These are phyloP conservation scores for Aspergillus thermomutatus DNA, from an alignment of 2,329 filamentous ascomycete genomes.

Conservation along the genomic window DNA sequence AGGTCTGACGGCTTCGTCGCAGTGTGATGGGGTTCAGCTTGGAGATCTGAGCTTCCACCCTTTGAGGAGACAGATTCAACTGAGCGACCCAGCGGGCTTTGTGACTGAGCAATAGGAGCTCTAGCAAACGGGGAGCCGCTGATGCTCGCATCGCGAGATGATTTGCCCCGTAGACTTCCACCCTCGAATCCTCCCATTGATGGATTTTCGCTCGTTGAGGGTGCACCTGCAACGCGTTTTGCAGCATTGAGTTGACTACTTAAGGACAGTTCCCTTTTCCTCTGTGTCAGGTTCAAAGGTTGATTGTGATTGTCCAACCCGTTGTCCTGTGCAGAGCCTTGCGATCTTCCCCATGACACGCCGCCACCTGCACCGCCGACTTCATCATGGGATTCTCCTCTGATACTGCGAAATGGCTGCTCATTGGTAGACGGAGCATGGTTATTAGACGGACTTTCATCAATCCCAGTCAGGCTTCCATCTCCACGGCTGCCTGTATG, in stretches of 20 bases:
- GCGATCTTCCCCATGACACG: conserved; percentile 11
- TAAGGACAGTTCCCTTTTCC: conserved; percentile 34
- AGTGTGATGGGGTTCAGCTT: conserved; percentile 16
- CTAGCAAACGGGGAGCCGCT: conserved; percentile 50
- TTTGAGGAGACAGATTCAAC: conserved; percentile 24
- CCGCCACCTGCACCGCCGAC: conserved; percentile 8
- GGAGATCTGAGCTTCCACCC: conserved; percentile 19
- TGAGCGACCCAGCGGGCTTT: conserved; percentile 29
- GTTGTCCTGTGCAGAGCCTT: conserved; percentile 17
- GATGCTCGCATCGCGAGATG: conserved; percentile 37
- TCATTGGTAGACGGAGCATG: conserved; percentile 17
- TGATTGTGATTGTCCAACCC: conserved; percentile 12
- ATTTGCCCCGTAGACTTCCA: conserved; percentile 22
- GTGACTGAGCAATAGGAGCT: conserved; percentile 31
- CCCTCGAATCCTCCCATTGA: conserved; percentile 18
- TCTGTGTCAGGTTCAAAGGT: conserved; percentile 8
- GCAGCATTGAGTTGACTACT: conserved; percentile 23
- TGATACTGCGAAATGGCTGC: conserved; percentile 7
- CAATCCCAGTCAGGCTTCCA: conserved; percentile 15
- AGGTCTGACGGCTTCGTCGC: conserved; percentile 26
- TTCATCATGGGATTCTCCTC: conserved; percentile 7
- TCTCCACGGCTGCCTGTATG: conserved; percentile 13
- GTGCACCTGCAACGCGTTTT: conserved; percentile 27
- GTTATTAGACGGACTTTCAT: conserved; percentile 13
- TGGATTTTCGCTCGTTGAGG: conserved; percentile 23